Conservation (phyloP, 352 stramenopile genomes). For the Globisporangium cylindrosporum region DNA sequence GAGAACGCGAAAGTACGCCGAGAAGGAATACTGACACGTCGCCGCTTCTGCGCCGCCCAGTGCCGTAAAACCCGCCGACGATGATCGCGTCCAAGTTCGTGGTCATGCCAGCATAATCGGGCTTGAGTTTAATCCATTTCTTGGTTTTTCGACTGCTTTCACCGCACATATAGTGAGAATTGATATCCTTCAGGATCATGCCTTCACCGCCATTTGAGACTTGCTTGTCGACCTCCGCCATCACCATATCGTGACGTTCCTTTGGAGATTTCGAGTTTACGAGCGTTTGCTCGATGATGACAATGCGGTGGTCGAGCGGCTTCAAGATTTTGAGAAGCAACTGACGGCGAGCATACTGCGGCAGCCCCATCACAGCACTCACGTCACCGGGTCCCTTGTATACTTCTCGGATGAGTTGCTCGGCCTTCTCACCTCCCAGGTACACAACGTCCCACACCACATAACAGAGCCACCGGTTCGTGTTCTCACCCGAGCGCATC, state of each 20-base stretch:
- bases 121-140: conserved; percentile 87
- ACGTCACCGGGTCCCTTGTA: conserved; percentile 56
- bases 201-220: conserved; percentile 76
- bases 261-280: conserved; percentile 73
- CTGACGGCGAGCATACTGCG: conserved; percentile 52
- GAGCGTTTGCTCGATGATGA: conserved; percentile 78
- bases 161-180: conserved; percentile 87
- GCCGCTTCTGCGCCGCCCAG: conserved; percentile 65
- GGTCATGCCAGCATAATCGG: conserved; percentile 85
- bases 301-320: conserved; percentile 67
- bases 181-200: conserved; percentile 83
- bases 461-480: conserved; percentile 78
- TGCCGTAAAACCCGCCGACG: conserved; percentile 80
- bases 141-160: conserved; percentile 75
- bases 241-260: conserved; percentile 74
- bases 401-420: conserved; percentile 60
- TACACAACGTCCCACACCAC: conserved; percentile 86
- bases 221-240: conserved; percentile 76
- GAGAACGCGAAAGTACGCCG: conserved; percentile 55
- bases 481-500: conserved; percentile 43
- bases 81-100: conserved; percentile 80
- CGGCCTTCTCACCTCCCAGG: conserved; percentile 41
- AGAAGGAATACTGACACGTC: conserved; percentile 83
- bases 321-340: conserved; percentile 66
- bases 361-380: conserved; percentile 71